Evolutionary conservation across 2,329 filamentous ascomycete species (phyloP), one percentile per base, ranked within the genome.

Genomic region (Aspergillus proliferans): DNA sequence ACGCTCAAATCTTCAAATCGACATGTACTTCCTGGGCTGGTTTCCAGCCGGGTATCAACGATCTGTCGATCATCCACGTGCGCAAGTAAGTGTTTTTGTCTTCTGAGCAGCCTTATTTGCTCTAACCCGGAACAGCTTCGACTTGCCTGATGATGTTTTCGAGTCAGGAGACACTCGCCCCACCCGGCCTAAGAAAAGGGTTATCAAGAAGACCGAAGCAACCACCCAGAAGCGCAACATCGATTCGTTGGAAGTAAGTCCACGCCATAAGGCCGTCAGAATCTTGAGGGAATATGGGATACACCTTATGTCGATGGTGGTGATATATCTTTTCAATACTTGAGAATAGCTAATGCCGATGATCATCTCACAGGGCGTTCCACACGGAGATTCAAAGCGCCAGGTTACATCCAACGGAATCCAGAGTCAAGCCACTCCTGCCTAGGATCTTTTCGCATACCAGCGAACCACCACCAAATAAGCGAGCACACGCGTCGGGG

Each of bases 121-220:
- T 34, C 50, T 61, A 52, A 59, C 57, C 33, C 7, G 12, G 14
- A 28, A 45, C 40, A 96, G 91, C 70, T 87, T 88, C 66, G 84
- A 90, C 63, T 79, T 98, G 22, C 93, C 93, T 24, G 84, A 88
- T 51, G 92, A 98, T 67, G 84, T 97, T 2, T 98, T 98, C 65
- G 62, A 84, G 43, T 74, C 84, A 21, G 88, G 88, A 61, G 93
- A 98, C 69, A 74, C 75, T 45, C 86, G 82, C 60, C 87, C 87
- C 4, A 64, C 69, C 12, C 80, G 76, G 51, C 76, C 78, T 14
- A 73, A 76, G 69, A 84, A 81, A 67, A 76, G 78, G 64, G 65
- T 73, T 39, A 46, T 69, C 47, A 70, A 68, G 57, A 70, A 64
- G 49, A 41, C 60, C 53, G 61, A 69, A 43, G 39, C 63, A 14